Conservation (phyloP, 306 rosid species). For the Begonia fuchsioides region DNA sequence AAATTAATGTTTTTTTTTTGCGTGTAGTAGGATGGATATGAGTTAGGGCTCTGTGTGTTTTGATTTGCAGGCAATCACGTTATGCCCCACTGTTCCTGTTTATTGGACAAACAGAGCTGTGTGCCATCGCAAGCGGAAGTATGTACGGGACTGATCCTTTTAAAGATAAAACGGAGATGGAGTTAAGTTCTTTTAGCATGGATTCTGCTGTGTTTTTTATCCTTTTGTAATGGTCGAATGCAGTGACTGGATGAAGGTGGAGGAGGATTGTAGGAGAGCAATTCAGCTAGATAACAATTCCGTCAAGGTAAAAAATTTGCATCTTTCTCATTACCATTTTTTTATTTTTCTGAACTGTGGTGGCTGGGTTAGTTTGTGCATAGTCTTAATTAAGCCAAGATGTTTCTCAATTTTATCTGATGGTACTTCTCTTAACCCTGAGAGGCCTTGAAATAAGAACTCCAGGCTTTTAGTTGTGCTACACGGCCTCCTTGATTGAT, state of each 20-base stretch:
- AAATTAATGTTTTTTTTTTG: background rate
- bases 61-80: slow-evolving; percentile 45
- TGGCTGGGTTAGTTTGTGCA: background rate
- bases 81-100: slow-evolving; percentile 66
- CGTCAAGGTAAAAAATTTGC: slow-evolving; percentile 40
- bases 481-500: too few species aligned
- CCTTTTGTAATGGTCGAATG: slow-evolving; percentile 6
- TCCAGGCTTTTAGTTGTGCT: too few species aligned
- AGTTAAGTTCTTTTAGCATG: background rate
- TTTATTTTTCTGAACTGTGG: background rate
- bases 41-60: slow-evolving; percentile 2
- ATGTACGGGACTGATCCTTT: slow-evolving; percentile 21
- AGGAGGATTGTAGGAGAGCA: slow-evolving; percentile 75
- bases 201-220: background rate
- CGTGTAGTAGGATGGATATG: background rate
- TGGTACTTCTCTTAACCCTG: too few species aligned
- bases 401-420: too few species aligned
- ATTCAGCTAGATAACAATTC: slow-evolving; percentile 50
- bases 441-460: too few species aligned
- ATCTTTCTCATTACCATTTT: too few species aligned
- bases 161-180: background rate
- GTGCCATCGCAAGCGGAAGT: slow-evolving; percentile 86
- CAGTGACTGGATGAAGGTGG: slow-evolving; percentile 78
- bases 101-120: slow-evolving; percentile 86
- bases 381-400: background rate